Evolutionary conservation across 495 filamentous ascomycete genomes (phyloP).

Genomic region (Tuber calosporum): DNA sequence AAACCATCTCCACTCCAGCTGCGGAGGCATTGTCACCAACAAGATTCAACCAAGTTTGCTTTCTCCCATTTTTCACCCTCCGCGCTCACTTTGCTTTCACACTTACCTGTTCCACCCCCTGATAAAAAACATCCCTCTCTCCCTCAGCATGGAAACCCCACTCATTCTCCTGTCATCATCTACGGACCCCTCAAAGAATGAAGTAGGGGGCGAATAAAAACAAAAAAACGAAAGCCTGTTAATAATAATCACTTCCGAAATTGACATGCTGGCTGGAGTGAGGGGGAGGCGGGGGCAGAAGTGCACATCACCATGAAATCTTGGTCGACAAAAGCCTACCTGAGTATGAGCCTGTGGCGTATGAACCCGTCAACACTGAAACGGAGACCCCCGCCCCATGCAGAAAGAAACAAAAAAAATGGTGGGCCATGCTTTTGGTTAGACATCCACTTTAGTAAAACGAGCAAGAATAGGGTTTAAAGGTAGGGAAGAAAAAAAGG

Average conservation of each 20-base stretch:
- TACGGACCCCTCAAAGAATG: background rate
- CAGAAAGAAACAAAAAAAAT: background rate
- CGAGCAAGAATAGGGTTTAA: background rate
- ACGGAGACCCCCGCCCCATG: background rate
- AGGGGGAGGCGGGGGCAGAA: background rate
- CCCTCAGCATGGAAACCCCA: background rate
- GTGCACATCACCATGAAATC: background rate
- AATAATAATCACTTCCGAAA: background rate
- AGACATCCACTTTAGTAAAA: background rate
- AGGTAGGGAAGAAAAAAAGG: background rate
- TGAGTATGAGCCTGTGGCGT: background rate
- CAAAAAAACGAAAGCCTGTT: background rate
- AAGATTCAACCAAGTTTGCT: background rate
- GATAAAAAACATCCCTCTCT: background rate
- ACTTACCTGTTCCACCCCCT: background rate
- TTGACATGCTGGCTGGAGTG: background rate
- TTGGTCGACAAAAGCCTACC: background rate
- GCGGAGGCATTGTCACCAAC: background rate
- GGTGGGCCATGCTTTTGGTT: background rate
- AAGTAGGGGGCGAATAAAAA: background rate
- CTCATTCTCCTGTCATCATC: background rate
- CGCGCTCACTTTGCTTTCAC: background rate
- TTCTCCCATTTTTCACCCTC: background rate
- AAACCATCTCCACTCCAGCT: background rate
- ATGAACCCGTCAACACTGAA: background rate